A percentile compares a stretch with the other conserved stretches of the same genome.
phyloP scores from a whole-genome alignment of 805 yeast genomes.

The Wickerhamomyces alni region DNA sequence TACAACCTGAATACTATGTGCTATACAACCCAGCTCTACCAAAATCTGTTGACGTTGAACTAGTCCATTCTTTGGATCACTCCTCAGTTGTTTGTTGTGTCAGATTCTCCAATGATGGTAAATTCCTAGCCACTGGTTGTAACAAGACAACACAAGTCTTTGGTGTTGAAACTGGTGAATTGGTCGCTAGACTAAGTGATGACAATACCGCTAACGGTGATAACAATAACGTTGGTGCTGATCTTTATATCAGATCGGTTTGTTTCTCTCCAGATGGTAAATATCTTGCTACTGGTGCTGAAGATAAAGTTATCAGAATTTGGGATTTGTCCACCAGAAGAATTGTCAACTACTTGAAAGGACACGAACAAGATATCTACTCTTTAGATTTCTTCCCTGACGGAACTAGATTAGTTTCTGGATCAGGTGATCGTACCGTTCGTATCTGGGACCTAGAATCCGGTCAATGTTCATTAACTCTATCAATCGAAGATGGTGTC shows the following conservation, averaged over 20 bases:
- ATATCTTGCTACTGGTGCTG: conserved; percentile 90
- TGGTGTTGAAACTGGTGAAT: conserved; percentile 85
- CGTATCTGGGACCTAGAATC: conserved; percentile 92
- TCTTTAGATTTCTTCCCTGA: conserved; percentile 92
- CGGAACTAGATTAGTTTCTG: conserved; percentile 89
- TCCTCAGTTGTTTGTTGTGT: conserved; percentile 96
- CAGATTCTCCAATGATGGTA: conserved; percentile 85
- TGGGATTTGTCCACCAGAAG: conserved; percentile 90
- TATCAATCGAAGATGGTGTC: conserved; percentile 94
- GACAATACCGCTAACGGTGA: conserved; percentile 49
- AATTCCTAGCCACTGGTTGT: conserved; percentile 93
- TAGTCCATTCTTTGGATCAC: conserved; percentile 87
- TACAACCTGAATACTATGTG: conserved; percentile 78
- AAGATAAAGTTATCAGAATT: conserved; percentile 83
- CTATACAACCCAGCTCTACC: conserved; percentile 86
- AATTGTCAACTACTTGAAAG: conserved; percentile 79
- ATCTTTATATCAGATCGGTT: conserved; percentile 89
- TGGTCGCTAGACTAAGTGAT: conserved; percentile 81
- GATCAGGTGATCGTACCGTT: conserved; percentile 95
- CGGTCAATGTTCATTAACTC: conserved; percentile 82
- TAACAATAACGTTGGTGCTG: conserved; percentile 46
- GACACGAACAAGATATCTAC: conserved; percentile 97
- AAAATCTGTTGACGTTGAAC: conserved; percentile 71
- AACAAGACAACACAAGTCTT: conserved; percentile 93
- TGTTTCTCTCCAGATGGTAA: conserved; percentile 96